Evolutionary conservation across 352 stramenopile genomes (phyloP).

Genomic region (Phytophthora foliorum): DNA sequence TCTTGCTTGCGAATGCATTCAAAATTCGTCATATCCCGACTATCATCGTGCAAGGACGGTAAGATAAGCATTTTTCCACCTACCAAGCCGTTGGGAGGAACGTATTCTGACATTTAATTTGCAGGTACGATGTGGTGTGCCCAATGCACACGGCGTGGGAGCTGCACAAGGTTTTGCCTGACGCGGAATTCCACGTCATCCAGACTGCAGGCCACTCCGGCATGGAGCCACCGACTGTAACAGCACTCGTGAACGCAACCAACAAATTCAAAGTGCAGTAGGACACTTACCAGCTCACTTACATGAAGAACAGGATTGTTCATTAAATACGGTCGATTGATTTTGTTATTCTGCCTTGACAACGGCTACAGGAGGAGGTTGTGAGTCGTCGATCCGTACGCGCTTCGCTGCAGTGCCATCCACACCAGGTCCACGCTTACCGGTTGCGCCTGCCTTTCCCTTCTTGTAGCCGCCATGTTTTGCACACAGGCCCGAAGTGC

Average conservation of each 20-base stretch:
- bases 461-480: constrained; percentile 88
- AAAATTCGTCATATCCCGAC: constrained; percentile 92
- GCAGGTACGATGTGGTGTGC: constrained; percentile 2
- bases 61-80: background rate
- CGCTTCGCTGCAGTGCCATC: constrained; percentile 25
- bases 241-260: background rate
- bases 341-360: constrained; percentile 38
- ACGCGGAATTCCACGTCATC: background rate
- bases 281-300: background rate
- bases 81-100: background rate
- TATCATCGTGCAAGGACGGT: constrained; percentile 90
- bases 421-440: constrained; percentile 23
- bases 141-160: constrained; percentile 4
- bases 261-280: background rate
- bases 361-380: constrained; percentile 4
- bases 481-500: constrained; percentile 78
- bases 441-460: constrained; percentile 30
- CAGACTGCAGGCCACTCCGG: background rate
- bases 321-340: constrained; percentile 43
- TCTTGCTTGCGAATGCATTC: constrained; percentile 84
- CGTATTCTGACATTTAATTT: background rate
- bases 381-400: constrained; percentile 22
- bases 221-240: background rate
- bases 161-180: constrained; percentile 8
- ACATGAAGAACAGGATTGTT: background rate